A percentile compares a stretch with the other conserved stretches of the same genome.
Conservation (phyloP, 768 basidiomycete genomes). For the Pholiota conissans region DNA sequence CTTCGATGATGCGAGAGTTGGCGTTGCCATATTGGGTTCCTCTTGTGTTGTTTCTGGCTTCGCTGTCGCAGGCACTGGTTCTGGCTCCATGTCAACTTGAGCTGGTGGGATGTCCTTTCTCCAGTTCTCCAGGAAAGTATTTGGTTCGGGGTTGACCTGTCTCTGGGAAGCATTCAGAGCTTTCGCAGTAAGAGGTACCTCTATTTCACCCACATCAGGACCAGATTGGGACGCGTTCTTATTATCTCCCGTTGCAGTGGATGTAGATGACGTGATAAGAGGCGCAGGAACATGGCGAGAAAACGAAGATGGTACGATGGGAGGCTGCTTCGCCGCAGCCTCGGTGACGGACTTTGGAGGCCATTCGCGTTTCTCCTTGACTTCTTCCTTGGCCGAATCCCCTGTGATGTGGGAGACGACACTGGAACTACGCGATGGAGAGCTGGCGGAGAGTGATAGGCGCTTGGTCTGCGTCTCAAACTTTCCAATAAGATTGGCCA, state of each 20-base stretch:
- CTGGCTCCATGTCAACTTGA: slow-evolving; percentile 16
- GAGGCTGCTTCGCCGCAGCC: slow-evolving; percentile 33
- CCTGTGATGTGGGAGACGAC: slow-evolving; percentile 63
- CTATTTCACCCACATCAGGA: slow-evolving; percentile 11
- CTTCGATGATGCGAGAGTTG: slow-evolving; percentile 12
- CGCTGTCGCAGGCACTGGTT: slow-evolving; percentile 9
- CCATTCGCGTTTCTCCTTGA: slow-evolving; percentile 77
- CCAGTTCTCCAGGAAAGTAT: slow-evolving; percentile 27
- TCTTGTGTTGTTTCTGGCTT: neutral
- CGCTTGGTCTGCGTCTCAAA: slow-evolving; percentile 84
- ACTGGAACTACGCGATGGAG: slow-evolving; percentile 61
- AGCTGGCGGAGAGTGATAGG: slow-evolving; percentile 36
- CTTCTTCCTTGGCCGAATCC: slow-evolving; percentile 66
- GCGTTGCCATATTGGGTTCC: slow-evolving; percentile 13
- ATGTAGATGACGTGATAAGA: slow-evolving; percentile 32
- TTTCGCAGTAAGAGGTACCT: slow-evolving; percentile 25
- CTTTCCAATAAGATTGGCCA: slow-evolving; percentile 87
- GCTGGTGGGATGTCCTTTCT: slow-evolving; percentile 22
- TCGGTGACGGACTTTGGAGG: slow-evolving; percentile 50
- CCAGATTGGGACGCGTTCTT: neutral
- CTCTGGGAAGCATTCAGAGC: slow-evolving; percentile 22
- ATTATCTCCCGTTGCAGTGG: slow-evolving; percentile 11
- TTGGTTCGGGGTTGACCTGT: slow-evolving; percentile 19
- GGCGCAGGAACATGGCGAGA: slow-evolving; percentile 35
- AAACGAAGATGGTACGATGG: slow-evolving; percentile 36